A percentile compares a stretch with the other conserved stretches of the same genome.
These are phyloP conservation scores for Fusarium miscanthi DNA, from an alignment of 2,329 filamentous ascomycete species.

Conservation along the genomic window DNA sequence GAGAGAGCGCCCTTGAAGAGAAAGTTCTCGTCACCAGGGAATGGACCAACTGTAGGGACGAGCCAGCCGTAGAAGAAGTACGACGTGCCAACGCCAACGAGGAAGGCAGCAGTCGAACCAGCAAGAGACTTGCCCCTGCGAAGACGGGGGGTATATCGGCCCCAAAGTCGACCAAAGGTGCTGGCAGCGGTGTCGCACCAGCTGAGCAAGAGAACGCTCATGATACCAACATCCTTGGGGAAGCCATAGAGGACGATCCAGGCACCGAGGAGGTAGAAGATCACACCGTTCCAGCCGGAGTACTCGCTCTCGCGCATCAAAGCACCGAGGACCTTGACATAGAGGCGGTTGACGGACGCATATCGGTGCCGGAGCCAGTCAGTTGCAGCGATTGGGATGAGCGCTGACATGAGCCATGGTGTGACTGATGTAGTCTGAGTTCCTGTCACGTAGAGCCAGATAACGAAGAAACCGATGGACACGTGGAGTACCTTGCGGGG, in stretches of 20 bases:
- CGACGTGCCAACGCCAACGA: slow-evolving; percentile 85
- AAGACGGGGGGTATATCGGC: slow-evolving; percentile 86
- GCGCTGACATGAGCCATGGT: slow-evolving; percentile 81
- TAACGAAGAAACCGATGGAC: slow-evolving; percentile 93
- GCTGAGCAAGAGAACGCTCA: slow-evolving; percentile 88
- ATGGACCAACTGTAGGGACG: slow-evolving; percentile 74
- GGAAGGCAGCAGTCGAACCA: slow-evolving; percentile 84
- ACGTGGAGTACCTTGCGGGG: slow-evolving; percentile 93
- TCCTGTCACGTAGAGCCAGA: slow-evolving; percentile 85
- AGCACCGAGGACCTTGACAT: slow-evolving; percentile 85
- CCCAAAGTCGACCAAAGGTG: slow-evolving; percentile 91
- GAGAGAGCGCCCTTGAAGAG: slow-evolving; percentile 83
- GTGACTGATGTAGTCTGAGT: slow-evolving; percentile 82
- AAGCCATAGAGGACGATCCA: slow-evolving; percentile 88
- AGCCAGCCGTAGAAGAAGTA: slow-evolving; percentile 90
- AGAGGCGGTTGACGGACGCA: slow-evolving; percentile 83
- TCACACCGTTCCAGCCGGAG: slow-evolving; percentile 93
- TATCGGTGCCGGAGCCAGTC: slow-evolving; percentile 88
- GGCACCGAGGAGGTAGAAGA: slow-evolving; percentile 93
- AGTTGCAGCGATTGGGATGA: slow-evolving; percentile 85
- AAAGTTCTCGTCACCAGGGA: slow-evolving; percentile 74
- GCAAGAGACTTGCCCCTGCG: slow-evolving; percentile 91
- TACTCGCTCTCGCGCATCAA: slow-evolving; percentile 98
- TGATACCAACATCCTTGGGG: slow-evolving; percentile 91
- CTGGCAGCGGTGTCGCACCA: slow-evolving; percentile 99